Conservation (phyloP, 2,329 filamentous ascomycete genomes). For the Pestalotiopsis sp. region DNA sequence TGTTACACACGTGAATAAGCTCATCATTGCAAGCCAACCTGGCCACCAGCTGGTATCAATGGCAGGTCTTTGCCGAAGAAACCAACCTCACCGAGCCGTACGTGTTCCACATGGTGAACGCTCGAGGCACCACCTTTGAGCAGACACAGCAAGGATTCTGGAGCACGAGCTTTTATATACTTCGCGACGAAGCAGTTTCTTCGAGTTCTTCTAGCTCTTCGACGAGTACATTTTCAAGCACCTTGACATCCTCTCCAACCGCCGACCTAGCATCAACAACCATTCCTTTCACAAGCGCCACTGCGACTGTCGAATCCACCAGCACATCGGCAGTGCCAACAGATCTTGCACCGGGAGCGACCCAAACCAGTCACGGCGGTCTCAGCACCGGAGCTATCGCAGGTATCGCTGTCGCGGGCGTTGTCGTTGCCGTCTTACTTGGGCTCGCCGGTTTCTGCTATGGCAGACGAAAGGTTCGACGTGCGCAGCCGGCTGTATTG, state of each 20-base stretch:
- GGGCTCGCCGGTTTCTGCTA: neutral
- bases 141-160: neutral
- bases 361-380: neutral
- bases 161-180: conserved; percentile 1
- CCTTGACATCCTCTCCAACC: neutral
- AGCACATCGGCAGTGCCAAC: neutral
- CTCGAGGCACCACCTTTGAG: conserved; percentile 22
- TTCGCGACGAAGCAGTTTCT: neutral
- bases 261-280: neutral
- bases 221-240: neutral
- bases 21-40: conserved; percentile 6
- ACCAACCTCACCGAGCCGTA: conserved; percentile 15
- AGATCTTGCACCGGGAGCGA: neutral
- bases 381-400: neutral
- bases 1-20: neutral
- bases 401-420: neutral
- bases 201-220: neutral
- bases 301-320: neutral
- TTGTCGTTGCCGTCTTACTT: neutral
- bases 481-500: neutral
- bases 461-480: neutral
- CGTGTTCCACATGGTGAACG: conserved; percentile 16
- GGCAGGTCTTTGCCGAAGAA: conserved; percentile 7
- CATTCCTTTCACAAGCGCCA: neutral
- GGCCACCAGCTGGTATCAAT: conserved; percentile 15